Percentiles rank a stretch among this genome's conserved stretches.
These are phyloP conservation scores for Crithidia bombi DNA, from an alignment of 208 protist genomes.

Conservation along the genomic window DNA sequence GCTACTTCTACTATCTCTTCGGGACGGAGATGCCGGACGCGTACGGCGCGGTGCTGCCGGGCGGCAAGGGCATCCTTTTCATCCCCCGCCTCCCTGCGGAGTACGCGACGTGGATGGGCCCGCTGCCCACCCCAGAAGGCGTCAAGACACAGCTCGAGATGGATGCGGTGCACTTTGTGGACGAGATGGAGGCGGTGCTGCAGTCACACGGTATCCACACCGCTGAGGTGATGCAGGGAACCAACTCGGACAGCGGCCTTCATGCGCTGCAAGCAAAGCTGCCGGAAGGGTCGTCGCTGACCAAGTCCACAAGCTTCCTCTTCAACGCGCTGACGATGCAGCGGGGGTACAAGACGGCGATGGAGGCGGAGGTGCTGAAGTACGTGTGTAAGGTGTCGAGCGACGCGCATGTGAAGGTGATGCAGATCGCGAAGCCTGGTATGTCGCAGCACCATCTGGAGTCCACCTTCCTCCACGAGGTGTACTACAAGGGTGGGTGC, in stretches of 20 bases:
- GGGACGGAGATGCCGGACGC: conserved; percentile 87
- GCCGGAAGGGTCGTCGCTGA: conserved; percentile 40
- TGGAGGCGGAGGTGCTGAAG: conserved; percentile 93
- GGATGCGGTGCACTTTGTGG: conserved; percentile 85
- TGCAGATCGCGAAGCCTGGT: conserved; percentile 90
- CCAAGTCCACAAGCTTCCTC: conserved; percentile 47
- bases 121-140: conserved; percentile 69
- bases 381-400: conserved; percentile 90
- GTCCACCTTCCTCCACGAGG: conserved; percentile 90
- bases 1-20: conserved; percentile 95
- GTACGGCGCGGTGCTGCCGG: conserved; percentile 71
- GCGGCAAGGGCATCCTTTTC: conserved; percentile 82
- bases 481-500: conserved; percentile 92
- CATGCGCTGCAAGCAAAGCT: conserved; percentile 56
- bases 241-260: conserved; percentile 85
- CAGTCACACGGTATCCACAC: conserved; percentile 48
- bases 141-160: conserved; percentile 62
- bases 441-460: conserved; percentile 95
- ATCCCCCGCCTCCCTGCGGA: conserved; percentile 81
- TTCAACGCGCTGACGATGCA: conserved; percentile 66
- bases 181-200: conserved; percentile 77
- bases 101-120: conserved; percentile 93
- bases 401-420: conserved; percentile 88
- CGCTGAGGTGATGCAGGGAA: conserved; percentile 77
- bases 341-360: conserved; percentile 87